These are phyloP conservation scores for Tetrahymena thermophila DNA, from an alignment of 73 alveolate genomes.

Conservation along the genomic window DNA sequence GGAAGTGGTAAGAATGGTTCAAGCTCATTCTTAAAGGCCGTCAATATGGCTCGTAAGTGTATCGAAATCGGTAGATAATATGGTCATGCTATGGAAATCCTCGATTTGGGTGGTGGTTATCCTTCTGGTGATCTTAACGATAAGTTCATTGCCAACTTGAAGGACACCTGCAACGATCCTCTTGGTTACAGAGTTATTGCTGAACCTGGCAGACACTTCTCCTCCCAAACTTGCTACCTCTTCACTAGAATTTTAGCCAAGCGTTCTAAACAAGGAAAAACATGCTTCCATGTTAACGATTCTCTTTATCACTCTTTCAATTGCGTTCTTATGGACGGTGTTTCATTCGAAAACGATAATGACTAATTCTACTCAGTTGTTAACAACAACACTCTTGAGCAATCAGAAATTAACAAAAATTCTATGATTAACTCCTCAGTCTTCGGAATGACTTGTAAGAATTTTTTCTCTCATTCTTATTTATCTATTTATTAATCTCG, in stretches of 20 bases:
- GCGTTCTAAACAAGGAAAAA: constrained; percentile 12
- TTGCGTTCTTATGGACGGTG: constrained; percentile 34
- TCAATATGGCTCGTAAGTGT: constrained; percentile 22
- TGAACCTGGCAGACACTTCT: constrained; percentile 44
- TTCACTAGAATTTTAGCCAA: constrained; percentile 27
- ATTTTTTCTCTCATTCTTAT: not conserved
- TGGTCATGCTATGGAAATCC: constrained; percentile 38
- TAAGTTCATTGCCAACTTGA: constrained; percentile 10
- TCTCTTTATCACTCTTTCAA: constrained; percentile 36
- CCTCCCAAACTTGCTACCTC: constrained; percentile 23
- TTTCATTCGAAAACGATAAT: constrained; percentile 20
- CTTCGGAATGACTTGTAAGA: constrained; percentile 35
- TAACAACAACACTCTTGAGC: not conserved
- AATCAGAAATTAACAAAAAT: not conserved
- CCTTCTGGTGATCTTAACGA: constrained; percentile 11
- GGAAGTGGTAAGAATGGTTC: constrained; percentile 39
- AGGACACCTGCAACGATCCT: constrained; percentile 23
- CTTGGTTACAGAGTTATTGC: constrained; percentile 36
- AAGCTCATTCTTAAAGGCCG: constrained; percentile 31
- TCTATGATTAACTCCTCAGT: constrained; percentile 5
- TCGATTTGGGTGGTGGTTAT: constrained; percentile 48
- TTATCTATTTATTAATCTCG: not conserved
- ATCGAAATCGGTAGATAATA: constrained; percentile 31
- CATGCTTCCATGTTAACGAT: constrained; percentile 35
- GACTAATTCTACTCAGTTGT: constrained; percentile 32